Base-by-base conservation (phyloP, 2,329 filamentous ascomycete genomes). In the Allantophomopsis lycopodina region DNA sequence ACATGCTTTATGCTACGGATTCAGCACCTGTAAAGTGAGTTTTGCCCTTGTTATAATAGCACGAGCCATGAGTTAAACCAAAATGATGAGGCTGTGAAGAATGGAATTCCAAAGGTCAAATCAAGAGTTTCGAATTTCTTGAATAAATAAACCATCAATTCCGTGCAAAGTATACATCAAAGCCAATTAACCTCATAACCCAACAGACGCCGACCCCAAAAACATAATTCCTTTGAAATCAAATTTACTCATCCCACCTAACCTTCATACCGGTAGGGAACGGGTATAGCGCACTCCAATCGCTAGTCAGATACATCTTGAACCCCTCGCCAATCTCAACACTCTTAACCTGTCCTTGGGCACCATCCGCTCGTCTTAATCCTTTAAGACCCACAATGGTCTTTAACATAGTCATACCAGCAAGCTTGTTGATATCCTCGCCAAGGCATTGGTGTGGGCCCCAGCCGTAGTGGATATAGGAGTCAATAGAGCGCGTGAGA, bases 361-460 rank as follows among this genome's bases (percentile, higher is more conserved):
- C 41, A n/a, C 50, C 49, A 5, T 42, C 38, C 14, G 45, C 44
- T 11, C 46, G 42, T 23, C 45, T 43, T 15, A 56, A 21, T 5
- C 42, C 42, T 20, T 48, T 49, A 15, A 55, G 31, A 2, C 47
- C 43, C 34, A 51, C 48, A 1, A 55, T 42, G 2, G 40, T 44
- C 41, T 49, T 52, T 34, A 55, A 51, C 43, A 55, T 50, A 3
- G 45, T 72, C 1, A 73, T 72, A 42, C 87, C 60, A 0, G 75
- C 78, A 2, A 75, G 64, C 44, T 76, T 66, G 52, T 68, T 74
- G 11, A 72, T 67, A 13, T 77, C 70, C 18, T 65, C 65, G 1
- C 78, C 79, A 0, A 85, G 63, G 43, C 72, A 77, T 2, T 69
- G 62, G 49, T 83, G 73, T 4, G 77, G 68, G 0, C 79, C 80